Percentiles rank a stretch among this genome's conserved stretches.
phyloP scores from a whole-genome alignment of 106 monocot species.

The Dendrobium chrysotoxum region DNA sequence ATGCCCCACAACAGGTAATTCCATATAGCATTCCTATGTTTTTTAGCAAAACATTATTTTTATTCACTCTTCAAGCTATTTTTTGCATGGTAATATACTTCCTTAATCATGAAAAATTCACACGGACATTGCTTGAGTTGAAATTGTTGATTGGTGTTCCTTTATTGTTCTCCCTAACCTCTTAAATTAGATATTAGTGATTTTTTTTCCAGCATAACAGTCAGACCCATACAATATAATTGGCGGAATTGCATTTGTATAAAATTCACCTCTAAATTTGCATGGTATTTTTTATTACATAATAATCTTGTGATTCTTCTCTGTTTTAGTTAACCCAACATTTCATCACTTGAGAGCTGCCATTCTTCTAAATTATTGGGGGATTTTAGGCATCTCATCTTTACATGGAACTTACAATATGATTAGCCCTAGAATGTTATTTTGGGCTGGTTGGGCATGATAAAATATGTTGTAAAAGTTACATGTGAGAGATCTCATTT shows the following conservation, averaged over 20 bases:
- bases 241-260: neutral
- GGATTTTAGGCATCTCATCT: neutral
- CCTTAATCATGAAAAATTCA: neutral
- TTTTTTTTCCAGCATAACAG: too few species aligned
- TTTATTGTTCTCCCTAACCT: neutral
- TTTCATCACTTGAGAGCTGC: neutral
- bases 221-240: neutral
- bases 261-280: neutral
- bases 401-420: neutral
- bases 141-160: neutral
- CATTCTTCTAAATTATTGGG: neutral
- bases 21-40: neutral
- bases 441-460: neutral
- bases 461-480: neutral
- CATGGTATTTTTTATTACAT: neutral
- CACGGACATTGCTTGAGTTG: neutral
- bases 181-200: too few species aligned
- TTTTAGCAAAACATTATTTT: neutral
- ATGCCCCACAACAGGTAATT: slow-evolving; percentile 85
- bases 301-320: neutral
- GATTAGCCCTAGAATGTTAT: neutral
- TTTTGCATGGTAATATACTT: neutral
- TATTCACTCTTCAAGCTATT: neutral
- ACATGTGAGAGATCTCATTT: neutral
- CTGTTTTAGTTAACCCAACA: neutral